Conservation (phyloP, 2,329 filamentous ascomycete species). For the Ophiostoma novo-ulmi region DNA sequence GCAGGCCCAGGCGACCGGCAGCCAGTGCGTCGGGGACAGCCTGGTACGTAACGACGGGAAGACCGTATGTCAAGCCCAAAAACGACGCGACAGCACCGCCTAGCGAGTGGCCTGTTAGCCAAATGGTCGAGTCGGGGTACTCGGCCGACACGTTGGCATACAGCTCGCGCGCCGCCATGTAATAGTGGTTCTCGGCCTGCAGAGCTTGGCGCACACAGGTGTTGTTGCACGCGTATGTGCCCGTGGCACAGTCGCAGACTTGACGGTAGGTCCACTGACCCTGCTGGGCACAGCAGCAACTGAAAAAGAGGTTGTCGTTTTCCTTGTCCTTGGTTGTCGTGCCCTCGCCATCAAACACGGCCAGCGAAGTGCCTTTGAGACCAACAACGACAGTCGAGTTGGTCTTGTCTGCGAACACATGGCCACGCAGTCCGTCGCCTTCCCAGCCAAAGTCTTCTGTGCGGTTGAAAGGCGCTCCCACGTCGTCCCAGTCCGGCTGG, state of each 20-base stretch:
- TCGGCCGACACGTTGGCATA: slow-evolving; percentile 88
- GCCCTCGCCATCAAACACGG: slow-evolving; percentile 92
- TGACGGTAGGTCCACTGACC: slow-evolving; percentile 85
- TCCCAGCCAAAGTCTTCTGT: slow-evolving; percentile 92
- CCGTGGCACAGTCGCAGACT: slow-evolving; percentile 86
- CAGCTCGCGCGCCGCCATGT: slow-evolving; percentile 79
- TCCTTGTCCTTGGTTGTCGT: slow-evolving; percentile 96
- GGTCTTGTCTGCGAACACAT: slow-evolving; percentile 80
- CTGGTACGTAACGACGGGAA: slow-evolving; percentile 89
- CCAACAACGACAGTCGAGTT: slow-evolving; percentile 89
- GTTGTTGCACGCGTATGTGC: slow-evolving; percentile 84
- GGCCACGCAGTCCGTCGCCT: slow-evolving; percentile 78
- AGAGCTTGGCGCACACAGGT: slow-evolving; percentile 77
- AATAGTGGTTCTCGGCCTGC: slow-evolving; percentile 81
- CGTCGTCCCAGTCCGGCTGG: slow-evolving; percentile 75
- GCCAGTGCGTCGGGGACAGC: slow-evolving; percentile 87
- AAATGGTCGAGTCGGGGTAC: slow-evolving; percentile 78
- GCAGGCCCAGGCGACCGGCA: slow-evolving; percentile 76
- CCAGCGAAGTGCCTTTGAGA: slow-evolving; percentile 83
- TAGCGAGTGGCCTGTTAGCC: slow-evolving; percentile 88
- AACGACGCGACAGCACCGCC: slow-evolving; percentile 87
- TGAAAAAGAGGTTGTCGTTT: slow-evolving; percentile 97
- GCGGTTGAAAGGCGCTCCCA: slow-evolving; percentile 74
- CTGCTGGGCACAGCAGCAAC: slow-evolving; percentile 93
- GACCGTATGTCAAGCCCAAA: slow-evolving; percentile 81